Conservation (phyloP, 2,329 filamentous ascomycete species). For the Verticillium nonalfalfae region DNA sequence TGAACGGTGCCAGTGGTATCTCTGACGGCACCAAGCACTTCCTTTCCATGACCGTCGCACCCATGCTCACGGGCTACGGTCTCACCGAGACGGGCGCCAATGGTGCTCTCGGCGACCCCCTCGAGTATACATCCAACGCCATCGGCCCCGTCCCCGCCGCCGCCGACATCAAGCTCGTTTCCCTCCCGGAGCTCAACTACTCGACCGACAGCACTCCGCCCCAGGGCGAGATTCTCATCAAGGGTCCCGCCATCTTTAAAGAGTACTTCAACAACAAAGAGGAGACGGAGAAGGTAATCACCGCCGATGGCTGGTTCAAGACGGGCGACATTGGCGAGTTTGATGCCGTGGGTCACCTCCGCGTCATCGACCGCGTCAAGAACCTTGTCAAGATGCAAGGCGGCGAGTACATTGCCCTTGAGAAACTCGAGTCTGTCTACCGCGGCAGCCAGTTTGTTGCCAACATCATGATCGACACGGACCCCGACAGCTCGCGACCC, state of each 20-base stretch:
- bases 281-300: slow-evolving; percentile 74
- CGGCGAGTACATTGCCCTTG: slow-evolving; percentile 93
- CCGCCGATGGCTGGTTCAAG: slow-evolving; percentile 90
- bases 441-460: slow-evolving; percentile 70
- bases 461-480: slow-evolving; percentile 85
- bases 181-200: slow-evolving; percentile 86
- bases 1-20: slow-evolving; percentile 92
- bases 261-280: slow-evolving; percentile 82
- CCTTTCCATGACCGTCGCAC: slow-evolving; percentile 84
- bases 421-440: slow-evolving; percentile 92
- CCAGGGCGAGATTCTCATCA: slow-evolving; percentile 89
- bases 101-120: slow-evolving; percentile 74
- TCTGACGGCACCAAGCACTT: slow-evolving; percentile 84
- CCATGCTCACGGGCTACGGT: slow-evolving; percentile 92
- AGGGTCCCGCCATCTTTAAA: slow-evolving; percentile 66
- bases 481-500: slow-evolving; percentile 66
- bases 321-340: slow-evolving; percentile 95
- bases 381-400: slow-evolving; percentile 94
- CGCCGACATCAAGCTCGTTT: slow-evolving; percentile 86
- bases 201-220: slow-evolving; percentile 65
- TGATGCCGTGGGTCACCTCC: slow-evolving; percentile 70
- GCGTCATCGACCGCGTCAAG: slow-evolving; percentile 94
- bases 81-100: slow-evolving; percentile 89
- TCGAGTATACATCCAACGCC: slow-evolving; percentile 72
- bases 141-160: slow-evolving; percentile 73